Evolutionary conservation across 805 yeast genomes (phyloP).

Genomic region (Torulaspora maleeae): DNA sequence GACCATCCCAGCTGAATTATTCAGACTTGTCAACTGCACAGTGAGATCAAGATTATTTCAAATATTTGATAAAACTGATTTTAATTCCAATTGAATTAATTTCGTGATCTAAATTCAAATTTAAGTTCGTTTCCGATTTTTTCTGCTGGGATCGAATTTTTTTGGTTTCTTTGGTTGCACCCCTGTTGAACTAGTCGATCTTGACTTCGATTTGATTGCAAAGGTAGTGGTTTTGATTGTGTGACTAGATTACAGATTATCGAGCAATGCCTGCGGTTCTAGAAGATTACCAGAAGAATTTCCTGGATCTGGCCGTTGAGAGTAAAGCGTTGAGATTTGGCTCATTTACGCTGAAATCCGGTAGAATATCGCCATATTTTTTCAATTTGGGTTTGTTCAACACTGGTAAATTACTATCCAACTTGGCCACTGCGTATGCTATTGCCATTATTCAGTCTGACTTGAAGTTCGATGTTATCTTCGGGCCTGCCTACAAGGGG

Average conservation of each 20-base stretch:
- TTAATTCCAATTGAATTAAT: background rate
- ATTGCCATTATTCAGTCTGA: constrained; percentile 77
- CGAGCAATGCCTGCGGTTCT: constrained; percentile 23
- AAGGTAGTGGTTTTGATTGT: constrained; percentile 1
- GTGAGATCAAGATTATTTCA: background rate
- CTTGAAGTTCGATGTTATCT: constrained; percentile 80
- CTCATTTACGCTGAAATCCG: constrained; percentile 82
- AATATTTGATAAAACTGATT: background rate
- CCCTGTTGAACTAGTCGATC: constrained; percentile 1
- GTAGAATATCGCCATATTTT: constrained; percentile 92
- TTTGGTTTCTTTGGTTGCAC: background rate
- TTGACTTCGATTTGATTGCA: background rate
- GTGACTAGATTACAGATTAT: background rate
- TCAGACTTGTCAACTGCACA: background rate
- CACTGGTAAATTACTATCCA: constrained; percentile 72
- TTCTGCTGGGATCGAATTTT: background rate
- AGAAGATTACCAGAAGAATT: constrained; percentile 55
- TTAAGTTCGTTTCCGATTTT: background rate
- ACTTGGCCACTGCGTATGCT: constrained; percentile 85
- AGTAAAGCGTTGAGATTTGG: constrained; percentile 85
- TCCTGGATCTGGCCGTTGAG: constrained; percentile 77
- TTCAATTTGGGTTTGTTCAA: constrained; percentile 89
- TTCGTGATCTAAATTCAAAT: background rate
- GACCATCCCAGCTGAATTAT: background rate
- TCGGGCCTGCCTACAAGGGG: constrained; percentile 98